phyloP scores from a whole-genome alignment of 2,329 filamentous ascomycete species.

The Fusarium oxysporum region DNA sequence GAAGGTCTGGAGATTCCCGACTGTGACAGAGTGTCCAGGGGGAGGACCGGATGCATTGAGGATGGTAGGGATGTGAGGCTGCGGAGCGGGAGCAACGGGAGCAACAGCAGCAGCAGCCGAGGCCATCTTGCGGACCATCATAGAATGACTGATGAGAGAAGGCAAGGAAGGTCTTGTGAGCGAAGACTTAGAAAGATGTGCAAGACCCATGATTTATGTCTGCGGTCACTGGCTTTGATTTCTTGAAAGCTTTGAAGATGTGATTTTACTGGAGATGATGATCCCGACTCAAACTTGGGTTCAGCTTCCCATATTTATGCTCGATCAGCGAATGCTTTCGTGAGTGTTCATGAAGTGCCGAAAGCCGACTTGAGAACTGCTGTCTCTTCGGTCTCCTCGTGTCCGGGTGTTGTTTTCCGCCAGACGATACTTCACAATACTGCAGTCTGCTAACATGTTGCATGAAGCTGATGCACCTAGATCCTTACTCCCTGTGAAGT shows the following conservation, averaged over 20 bases:
- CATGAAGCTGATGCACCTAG: neutral
- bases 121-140: neutral
- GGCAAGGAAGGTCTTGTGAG: neutral
- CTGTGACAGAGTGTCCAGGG: slow-evolving; percentile 42
- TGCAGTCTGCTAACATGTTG: neutral
- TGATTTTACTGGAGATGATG: neutral
- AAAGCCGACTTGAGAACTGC: no score
- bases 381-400: neutral
- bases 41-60: slow-evolving; percentile 38
- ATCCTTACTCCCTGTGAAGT: neutral
- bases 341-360: neutral
- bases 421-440: neutral
- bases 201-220: neutral
- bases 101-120: neutral
- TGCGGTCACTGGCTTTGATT: neutral
- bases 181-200: neutral
- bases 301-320: neutral
- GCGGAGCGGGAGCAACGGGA: neutral
- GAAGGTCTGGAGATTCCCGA: slow-evolving; percentile 55
- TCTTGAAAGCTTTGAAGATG: neutral
- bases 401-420: neutral
- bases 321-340: neutral
- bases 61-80: neutral
- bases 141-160: neutral
- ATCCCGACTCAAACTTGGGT: neutral